These are phyloP conservation scores for Actinomortierella wolfii DNA, from an alignment of 371 early-diverging fungal species.

Conservation along the genomic window DNA sequence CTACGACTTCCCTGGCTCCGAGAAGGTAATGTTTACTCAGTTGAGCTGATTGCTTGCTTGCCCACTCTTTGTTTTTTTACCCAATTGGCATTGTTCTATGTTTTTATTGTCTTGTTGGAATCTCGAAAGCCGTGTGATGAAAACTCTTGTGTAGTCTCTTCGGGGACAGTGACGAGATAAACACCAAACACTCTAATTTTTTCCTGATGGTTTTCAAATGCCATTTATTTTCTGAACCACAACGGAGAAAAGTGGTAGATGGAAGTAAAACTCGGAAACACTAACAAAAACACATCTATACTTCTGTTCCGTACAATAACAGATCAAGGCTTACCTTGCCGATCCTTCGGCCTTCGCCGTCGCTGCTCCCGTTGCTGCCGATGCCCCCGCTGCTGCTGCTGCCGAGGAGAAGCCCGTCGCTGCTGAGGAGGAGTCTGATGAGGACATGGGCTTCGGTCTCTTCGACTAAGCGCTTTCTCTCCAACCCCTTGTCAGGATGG, in stretches of 20 bases:
- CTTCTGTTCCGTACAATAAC: conserved; percentile 8
- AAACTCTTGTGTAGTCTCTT: conserved; percentile 42
- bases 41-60: conserved; percentile 2
- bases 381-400: conserved; percentile 53
- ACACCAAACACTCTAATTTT: conserved; percentile 76
- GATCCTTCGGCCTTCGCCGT: conserved; percentile 88
- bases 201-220: conserved; percentile 62
- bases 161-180: conserved; percentile 53
- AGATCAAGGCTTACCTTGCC: conserved; percentile 89
- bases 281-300: not conserved
- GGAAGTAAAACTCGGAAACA: not conserved
- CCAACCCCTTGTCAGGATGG: conserved; percentile 21
- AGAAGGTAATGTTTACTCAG: conserved; percentile 66
- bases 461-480: conserved; percentile 68
- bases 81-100: conserved; percentile 2
- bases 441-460: conserved; percentile 86
- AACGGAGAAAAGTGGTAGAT: not conserved
- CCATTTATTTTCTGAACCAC: conserved; percentile 1
- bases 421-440: conserved; percentile 71
- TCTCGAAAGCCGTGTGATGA: conserved; percentile 54
- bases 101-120: no score
- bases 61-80: conserved; percentile 2
- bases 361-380: conserved; percentile 64
- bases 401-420: conserved; percentile 47
- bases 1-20: conserved; percentile 92